Evolutionary conservation across 148 eudicot genomes (phyloP), one percentile per base, ranked within the genome.

Genomic region (Silene uniflora): DNA sequence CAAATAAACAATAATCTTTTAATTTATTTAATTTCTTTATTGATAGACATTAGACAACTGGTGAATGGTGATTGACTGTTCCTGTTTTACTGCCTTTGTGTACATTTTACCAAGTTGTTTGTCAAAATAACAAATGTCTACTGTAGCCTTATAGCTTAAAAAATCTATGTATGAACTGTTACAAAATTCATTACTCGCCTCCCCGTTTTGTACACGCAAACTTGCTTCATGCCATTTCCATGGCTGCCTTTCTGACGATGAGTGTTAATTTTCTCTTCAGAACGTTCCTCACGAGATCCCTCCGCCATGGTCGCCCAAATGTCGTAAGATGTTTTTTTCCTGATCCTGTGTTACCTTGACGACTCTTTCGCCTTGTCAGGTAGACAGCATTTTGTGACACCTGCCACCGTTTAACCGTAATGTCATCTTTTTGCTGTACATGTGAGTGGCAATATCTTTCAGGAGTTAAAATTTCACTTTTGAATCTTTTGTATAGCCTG

Each of bases 241-340:
- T 63, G 19, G 35, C 11, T 7, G n/a, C 65, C 44, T 63, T 35
- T 35, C 78, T 76, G 29, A 70, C 59, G 67, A 23, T 63, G 49
- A 54, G 12, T 9, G 12, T 39, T n/a, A 19, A 22, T 80, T 71
- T 55, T 19, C 65, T 73, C 73, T 62, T 42, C 80, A 77, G 83
- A 62, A 66, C n/a, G 4, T 73, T 39, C 80, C 77, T 39, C n/a
- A 18, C 19, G 79, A 72, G 18, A 18, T 71, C 71, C 27, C 71
- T 46, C 11, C 0, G 63, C 85, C 85, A 42, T 83, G 85, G 82
- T 23, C 7, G 62, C 16, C 54, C 32, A 54, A 69, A 10, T 9
- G 9, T 23, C 56, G 27, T 49, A 54, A 23, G 71, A 18, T n/a
- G 63, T 72, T 80, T 24, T n/a, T 74, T 76, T 74, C 75, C 23